Evolutionary conservation across 2,329 filamentous ascomycete species (phyloP), one percentile per base, ranked within the genome.

Genomic region (Paramyrothecium sp.): DNA sequence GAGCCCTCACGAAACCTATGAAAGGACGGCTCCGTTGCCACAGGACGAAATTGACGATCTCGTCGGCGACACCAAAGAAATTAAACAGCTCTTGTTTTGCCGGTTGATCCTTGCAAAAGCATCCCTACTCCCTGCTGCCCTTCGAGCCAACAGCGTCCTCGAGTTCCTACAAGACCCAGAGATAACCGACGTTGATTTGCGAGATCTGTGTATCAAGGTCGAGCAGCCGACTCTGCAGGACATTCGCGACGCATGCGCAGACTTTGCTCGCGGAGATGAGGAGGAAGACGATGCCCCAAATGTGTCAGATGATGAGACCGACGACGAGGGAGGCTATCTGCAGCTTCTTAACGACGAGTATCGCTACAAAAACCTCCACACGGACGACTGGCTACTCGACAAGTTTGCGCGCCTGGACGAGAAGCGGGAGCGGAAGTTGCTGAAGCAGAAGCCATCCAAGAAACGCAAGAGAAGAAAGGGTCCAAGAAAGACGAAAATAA

Each of bases 171-270:
- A 61, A 3, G 67, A 70, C 20, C 44, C 57, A 7, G 56, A 63
- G 11, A 56, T 70, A 3, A 52, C 65, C 2, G 65, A 70, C 19
- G 58, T 63, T 4, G 65, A 69, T 34, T 44, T 69, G 7, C 61
- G 67, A 8, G 68, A 70, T 50, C 58, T 70, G 13, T 70, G 65
- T 44, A 51, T 70, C 13, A 70, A 67, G 21, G 58, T 69, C 2
- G 61, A 64, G 11, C 59, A 66, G 2, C 68, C 68, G 4, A 63
- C 56, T 20, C 62, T 69, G 0, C 66, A 70, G 19, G 56, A 65
- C 3, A 66, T 70, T 8, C 63, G 68, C 56, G 68, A 70, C 20
- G 67, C 67, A 4, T 70, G 68, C 30, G 68, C 68, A 26, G 68
- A 70, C 30, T 69, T 69, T 20, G 63, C 68, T 0, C 64, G 66